Percentiles rank a stretch among this genome's conserved stretches.
phyloP scores from a whole-genome alignment of 2,329 filamentous ascomycete species.

The Venturia oleaginea region DNA sequence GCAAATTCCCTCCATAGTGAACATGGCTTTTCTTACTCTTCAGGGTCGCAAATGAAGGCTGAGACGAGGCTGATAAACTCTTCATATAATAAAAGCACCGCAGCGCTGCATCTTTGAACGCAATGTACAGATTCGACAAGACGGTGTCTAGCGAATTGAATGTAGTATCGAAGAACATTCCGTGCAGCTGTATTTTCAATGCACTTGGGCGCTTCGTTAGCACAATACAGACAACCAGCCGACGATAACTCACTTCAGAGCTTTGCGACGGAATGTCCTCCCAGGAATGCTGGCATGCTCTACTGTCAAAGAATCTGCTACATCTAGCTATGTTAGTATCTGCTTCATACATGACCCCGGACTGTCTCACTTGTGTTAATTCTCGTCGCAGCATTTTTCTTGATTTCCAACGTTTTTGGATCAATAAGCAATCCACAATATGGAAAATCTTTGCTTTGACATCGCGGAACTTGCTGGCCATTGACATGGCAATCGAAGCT shows the following conservation, averaged over 20 bases:
- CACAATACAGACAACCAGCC: neutral
- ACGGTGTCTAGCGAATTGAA: constrained; percentile 66
- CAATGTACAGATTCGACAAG: constrained; percentile 63
- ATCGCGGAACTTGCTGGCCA: constrained; percentile 39
- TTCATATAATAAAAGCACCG: constrained; percentile 57
- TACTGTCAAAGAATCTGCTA: constrained; percentile 69
- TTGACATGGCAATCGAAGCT: constrained; percentile 66
- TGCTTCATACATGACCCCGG: neutral
- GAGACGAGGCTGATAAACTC: constrained; percentile 48
- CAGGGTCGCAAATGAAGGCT: constrained; percentile 52
- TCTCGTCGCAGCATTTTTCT: constrained; percentile 31
- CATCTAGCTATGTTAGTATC: constrained; percentile 22
- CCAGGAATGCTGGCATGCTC: constrained; percentile 66
- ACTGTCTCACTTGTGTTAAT: neutral
- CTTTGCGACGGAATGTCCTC: constrained; percentile 69
- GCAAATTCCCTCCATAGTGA: neutral
- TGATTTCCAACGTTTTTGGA: constrained; percentile 63
- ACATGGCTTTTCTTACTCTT: constrained; percentile 36
- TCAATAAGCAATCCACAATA: constrained; percentile 82
- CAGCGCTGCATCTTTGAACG: constrained; percentile 67
- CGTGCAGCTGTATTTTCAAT: constrained; percentile 78
- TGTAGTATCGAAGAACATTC: constrained; percentile 71
- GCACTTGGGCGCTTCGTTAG: constrained; percentile 28
- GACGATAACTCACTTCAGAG: constrained; percentile 49
- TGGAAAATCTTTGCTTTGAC: constrained; percentile 51